Percentiles rank a stretch among this genome's conserved stretches.
Evolutionary conservation across 148 eudicot genomes (phyloP).

Genomic region (Rhododendron ferrugineum): DNA sequence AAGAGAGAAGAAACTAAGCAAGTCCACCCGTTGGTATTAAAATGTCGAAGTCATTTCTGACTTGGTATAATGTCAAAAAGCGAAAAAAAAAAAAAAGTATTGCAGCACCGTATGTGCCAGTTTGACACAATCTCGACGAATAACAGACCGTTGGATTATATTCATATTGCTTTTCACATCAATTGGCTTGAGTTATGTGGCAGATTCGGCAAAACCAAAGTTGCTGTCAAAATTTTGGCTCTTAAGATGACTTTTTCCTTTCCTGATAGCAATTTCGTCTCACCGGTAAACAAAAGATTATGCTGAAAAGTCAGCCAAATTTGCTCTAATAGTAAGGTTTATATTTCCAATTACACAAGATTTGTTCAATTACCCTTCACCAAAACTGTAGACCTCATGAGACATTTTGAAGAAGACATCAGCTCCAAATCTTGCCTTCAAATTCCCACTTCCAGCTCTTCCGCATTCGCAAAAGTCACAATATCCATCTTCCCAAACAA

Average conservation of each 20-base stretch:
- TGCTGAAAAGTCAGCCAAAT: neutral
- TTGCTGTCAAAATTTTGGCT: neutral
- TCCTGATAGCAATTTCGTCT: neutral
- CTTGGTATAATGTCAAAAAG: neutral
- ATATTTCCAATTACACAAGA: neutral
- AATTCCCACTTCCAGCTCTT: conserved; percentile 21
- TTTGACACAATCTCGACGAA: neutral
- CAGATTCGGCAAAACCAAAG: neutral
- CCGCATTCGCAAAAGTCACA: conserved; percentile 45
- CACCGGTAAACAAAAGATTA: neutral
- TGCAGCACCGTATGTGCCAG: neutral
- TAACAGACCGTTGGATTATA: neutral
- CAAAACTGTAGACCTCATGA: conserved; percentile 53
- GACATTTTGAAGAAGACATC: conserved; percentile 54
- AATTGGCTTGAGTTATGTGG: neutral
- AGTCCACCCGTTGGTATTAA: neutral
- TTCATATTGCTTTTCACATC: neutral
- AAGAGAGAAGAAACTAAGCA: neutral
- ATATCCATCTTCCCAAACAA: conserved; percentile 62
- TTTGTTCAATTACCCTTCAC: conserved; percentile 40
- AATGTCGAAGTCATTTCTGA: neutral
- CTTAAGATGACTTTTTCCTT: neutral
- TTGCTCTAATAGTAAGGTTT: neutral
- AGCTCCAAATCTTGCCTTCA: conserved; percentile 36
- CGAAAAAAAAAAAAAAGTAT: neutral